A percentile compares a stretch with the other conserved stretches of the same genome.
Conservation (phyloP, 2,329 filamentous ascomycete species). For the Malbranchea zuffiana region DNA sequence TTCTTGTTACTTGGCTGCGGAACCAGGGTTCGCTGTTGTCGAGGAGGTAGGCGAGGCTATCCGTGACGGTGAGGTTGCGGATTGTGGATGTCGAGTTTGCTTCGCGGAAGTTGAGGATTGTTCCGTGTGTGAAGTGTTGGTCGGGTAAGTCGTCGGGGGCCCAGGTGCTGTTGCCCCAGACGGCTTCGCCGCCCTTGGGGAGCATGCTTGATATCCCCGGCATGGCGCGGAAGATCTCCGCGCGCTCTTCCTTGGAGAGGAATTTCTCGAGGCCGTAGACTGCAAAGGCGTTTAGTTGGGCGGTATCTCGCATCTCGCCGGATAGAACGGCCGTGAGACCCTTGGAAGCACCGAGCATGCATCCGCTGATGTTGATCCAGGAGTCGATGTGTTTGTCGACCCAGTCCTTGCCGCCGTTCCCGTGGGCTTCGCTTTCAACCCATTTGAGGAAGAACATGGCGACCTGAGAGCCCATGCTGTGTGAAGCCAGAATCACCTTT, state of each 20-base stretch:
- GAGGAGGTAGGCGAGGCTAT: constrained; percentile 68
- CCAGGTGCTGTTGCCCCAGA: constrained; percentile 86
- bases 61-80: constrained; percentile 67
- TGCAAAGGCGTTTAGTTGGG: constrained; percentile 88
- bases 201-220: constrained; percentile 95
- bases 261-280: constrained; percentile 97
- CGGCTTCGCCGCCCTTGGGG: constrained; percentile 78
- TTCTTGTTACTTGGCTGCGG: constrained; percentile 54
- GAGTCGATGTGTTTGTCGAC: constrained; percentile 81
- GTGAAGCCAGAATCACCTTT: constrained; percentile 78
- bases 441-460: constrained; percentile 69
- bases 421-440: constrained; percentile 68
- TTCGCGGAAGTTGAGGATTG: constrained; percentile 70
- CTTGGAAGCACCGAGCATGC: constrained; percentile 92
- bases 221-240: constrained; percentile 92
- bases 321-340: constrained; percentile 81
- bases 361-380: constrained; percentile 97
- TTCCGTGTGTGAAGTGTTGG: constrained; percentile 64
- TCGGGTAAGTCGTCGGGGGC: constrained; percentile 76
- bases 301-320: constrained; percentile 97
- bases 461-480: constrained; percentile 97
- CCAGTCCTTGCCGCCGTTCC: constrained; percentile 74
- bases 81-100: constrained; percentile 51
- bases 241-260: constrained; percentile 76
- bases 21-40: constrained; percentile 80